Base-by-base conservation (phyloP, 129 eudicot species). In the Centaurea solstitialis region DNA sequence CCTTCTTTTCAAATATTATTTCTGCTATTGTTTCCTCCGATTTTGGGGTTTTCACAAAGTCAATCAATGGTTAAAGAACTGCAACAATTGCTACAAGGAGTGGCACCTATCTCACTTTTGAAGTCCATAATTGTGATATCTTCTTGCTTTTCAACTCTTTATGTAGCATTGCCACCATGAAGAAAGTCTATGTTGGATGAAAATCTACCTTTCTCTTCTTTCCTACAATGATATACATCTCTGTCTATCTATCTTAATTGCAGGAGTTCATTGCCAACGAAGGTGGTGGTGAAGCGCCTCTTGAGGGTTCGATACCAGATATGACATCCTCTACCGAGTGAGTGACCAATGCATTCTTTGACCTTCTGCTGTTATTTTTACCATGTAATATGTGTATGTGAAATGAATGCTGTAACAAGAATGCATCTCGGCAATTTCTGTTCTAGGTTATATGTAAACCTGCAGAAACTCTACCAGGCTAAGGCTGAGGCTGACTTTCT, bases 311-410 rank as follows among this genome's bases (percentile, higher is more conserved):
- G 73, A 96, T 96, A 82, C 98, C 99, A 26, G 99, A 96, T 72
- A 96, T 96, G 99, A 93, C 99, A 64, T 93, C 99, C 62, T 91
- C 99, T 23, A 96, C 99, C 10, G 98, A 96, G 98, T 96, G 28
- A 88, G 97, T 83, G 79, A 15, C 69, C 35, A 7, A 23, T 37
- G 24, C 33, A 10, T 83, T 26, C 11, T 81, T 53, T 50, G 38
- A 47, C 72, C 41, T 62, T 38, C 1, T 26, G 37, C 33, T 35
- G 45, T 74, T 45, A 9, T 43, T 15, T 67, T 70, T 20, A 57
- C 13, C 22, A 17, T 70, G 11, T 11, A 2, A 20, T 62, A 6
- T 75, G 7, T 13, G 17, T 67, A 73, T 47, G 69, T 59, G 24
- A 33, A 22, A 11, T 64, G 68, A 13, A 24, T 18, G 9, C 22